Conservation (phyloP, 106 monocot species). For the Dioscorea alata region DNA sequence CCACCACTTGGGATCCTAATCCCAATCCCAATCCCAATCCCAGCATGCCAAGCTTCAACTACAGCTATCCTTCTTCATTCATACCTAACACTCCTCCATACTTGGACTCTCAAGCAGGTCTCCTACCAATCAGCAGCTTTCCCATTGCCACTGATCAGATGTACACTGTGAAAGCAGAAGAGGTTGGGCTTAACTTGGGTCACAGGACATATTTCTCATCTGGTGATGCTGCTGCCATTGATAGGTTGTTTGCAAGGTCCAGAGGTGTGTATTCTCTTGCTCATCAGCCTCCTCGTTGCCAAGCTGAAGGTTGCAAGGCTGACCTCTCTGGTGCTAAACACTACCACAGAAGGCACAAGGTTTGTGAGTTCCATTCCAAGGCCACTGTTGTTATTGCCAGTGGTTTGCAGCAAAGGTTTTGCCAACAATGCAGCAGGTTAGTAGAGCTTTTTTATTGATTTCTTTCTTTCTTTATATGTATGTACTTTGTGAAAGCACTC, state of each 20-base stretch:
- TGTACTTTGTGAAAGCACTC: no score
- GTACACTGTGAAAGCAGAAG: no score
- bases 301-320: slow-evolving; percentile 46
- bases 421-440: slow-evolving; percentile 48
- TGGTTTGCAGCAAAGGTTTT: slow-evolving; percentile 50
- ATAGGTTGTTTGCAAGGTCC: slow-evolving; percentile 21
- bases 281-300: slow-evolving; percentile 23
- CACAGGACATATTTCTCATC: slow-evolving; percentile 36
- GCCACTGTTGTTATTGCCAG: slow-evolving; percentile 31
- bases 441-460: no score
- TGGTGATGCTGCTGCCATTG: slow-evolving; percentile 23
- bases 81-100: not conserved
- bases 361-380: slow-evolving; percentile 57
- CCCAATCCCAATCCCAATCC: no score
- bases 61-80: not conserved
- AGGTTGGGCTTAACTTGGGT: slow-evolving; percentile 35
- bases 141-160: not conserved
- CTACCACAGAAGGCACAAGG: slow-evolving; percentile 53
- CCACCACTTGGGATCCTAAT: no score
- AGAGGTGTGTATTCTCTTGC: slow-evolving; percentile 22
- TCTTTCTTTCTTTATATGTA: no score
- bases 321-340: slow-evolving; percentile 47
- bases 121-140: not conserved
- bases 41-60: not conserved
- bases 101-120: not conserved